Base-by-base conservation (phyloP, 108 stramenopile genomes). In the Cylindrotheca closterium region DNA sequence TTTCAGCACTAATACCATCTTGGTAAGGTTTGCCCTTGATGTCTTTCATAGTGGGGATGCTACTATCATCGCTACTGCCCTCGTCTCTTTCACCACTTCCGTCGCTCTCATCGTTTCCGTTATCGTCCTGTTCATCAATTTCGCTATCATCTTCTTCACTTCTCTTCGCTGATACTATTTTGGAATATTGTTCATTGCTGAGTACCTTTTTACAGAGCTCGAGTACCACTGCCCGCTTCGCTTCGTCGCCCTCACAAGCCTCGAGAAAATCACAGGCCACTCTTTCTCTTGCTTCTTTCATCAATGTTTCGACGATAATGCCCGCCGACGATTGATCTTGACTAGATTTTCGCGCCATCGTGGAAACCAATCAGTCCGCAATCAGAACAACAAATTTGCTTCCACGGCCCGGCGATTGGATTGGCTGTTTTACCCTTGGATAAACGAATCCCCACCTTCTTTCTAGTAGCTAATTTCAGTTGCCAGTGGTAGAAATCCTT, bases 21-120 rank as follows among this genome's bases (percentile, higher is more conserved):
- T 69, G 50, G 58, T 69, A 69, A 19, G 68, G 68, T n/a, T 55
- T 51, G 22, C 45, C 34, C 25, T 45, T 49, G 53, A 69, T 69
- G 12, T 60, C 58, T 15, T 12, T 50, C 45, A 69, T 69, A 3
- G 30, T 28, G 7, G 37, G 18, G 30, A 24, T 8, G 53, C 32
- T 31, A 53, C 32, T 30, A 51, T 30, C 63, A 33, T 50, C 32
- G 33, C 25, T 51, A 4, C 30, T 64, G 63, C 50, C 30, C 26
- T 8, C 42, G 26, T 61, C 47, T 4, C 28, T 18, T 3, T 4
- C 4, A 29, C 26, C 3, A 26, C 17, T 18, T 28, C 28, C 55
- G 18, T 58, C 58, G n/a, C 21, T n/a, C 10, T 58, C 58, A 42
- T 42, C 34, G 22, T 58, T 33, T 2, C 17, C n/a, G 23, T 29